Evolutionary conservation across 208 protist species (phyloP).

Genomic region (Porcisia deanei): DNA sequence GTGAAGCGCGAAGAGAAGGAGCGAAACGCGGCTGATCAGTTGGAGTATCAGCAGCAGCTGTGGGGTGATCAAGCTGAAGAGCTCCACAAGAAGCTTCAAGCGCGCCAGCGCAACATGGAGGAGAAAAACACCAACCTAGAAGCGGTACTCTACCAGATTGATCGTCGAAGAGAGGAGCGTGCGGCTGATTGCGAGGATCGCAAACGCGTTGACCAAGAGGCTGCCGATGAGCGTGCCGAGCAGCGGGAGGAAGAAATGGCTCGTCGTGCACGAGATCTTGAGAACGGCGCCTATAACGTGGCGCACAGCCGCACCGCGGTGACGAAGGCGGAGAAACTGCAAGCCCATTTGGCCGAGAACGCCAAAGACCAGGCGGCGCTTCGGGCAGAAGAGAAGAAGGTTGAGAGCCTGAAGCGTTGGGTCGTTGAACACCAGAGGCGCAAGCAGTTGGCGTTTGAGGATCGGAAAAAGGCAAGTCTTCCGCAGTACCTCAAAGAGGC

Average conservation of each 20-base stretch:
- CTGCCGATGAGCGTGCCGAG: conserved; percentile 64
- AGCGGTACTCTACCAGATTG: conserved; percentile 67
- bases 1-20: conserved; percentile 38
- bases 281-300: conserved; percentile 56
- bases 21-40: conserved; percentile 25
- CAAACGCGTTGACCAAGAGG: conserved; percentile 37
- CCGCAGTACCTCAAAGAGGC: conserved; percentile 34
- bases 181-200: conserved; percentile 37
- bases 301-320: conserved; percentile 29
- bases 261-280: conserved; percentile 29
- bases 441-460: conserved; percentile 61
- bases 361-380: conserved; percentile 33
- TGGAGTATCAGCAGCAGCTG: conserved; percentile 37
- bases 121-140: conserved; percentile 77
- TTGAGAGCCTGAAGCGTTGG: conserved; percentile 40
- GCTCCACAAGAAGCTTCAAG: conserved; percentile 41
- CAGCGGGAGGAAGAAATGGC: conserved; percentile 43
- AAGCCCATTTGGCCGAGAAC: conserved; percentile 38
- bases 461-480: conserved; percentile 41
- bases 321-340: conserved; percentile 54
- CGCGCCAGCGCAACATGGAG: conserved; percentile 57
- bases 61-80: conserved; percentile 61
- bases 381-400: conserved; percentile 37
- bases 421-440: conserved; percentile 26
- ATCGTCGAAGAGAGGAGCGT: conserved; percentile 46